Percentiles rank a stretch among this genome's conserved stretches.
Evolutionary conservation across 371 early-diverging fungal species (phyloP).

Genomic region (Neoconidiobolus thromboides): DNA sequence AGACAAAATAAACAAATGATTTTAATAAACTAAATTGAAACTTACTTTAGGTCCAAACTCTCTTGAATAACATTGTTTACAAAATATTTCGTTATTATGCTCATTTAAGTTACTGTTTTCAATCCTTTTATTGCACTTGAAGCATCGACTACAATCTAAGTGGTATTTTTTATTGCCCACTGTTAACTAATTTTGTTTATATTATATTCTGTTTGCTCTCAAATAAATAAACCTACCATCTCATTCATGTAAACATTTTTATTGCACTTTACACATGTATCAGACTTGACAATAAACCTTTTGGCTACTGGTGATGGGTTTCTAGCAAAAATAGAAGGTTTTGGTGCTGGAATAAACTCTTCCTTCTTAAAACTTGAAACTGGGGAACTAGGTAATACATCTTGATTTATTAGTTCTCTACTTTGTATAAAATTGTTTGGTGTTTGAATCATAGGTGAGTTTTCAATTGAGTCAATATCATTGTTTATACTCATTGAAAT

Average conservation of each 20-base stretch:
- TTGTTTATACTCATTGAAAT: too few relatives aligned
- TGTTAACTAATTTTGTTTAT: not conserved
- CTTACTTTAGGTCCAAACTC: conserved; percentile 24
- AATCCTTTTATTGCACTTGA: conserved; percentile 17
- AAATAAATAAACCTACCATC: not conserved
- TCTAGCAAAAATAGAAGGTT: not conserved
- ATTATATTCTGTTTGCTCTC: not conserved
- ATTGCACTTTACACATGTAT: not conserved
- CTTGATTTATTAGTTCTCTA: not conserved
- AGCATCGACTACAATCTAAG: conserved; percentile 23
- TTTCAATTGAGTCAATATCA: not conserved
- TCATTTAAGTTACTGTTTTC: conserved; percentile 21
- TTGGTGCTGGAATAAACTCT: not conserved
- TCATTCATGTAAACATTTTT: not conserved
- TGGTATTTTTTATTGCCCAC: conserved; percentile 20
- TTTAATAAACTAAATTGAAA: not conserved
- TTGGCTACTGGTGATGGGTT: not conserved
- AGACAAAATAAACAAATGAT: not conserved
- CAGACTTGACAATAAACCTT: not conserved
- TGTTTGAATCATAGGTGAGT: not conserved
- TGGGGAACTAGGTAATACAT: not conserved
- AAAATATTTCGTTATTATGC: conserved; percentile 24
- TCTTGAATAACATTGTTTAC: conserved; percentile 21
- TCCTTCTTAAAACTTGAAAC: not conserved
- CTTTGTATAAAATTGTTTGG: too few relatives aligned